Evolutionary conservation across 495 filamentous ascomycete genomes (phyloP).

Genomic region (Aspergillus kassunensis): DNA sequence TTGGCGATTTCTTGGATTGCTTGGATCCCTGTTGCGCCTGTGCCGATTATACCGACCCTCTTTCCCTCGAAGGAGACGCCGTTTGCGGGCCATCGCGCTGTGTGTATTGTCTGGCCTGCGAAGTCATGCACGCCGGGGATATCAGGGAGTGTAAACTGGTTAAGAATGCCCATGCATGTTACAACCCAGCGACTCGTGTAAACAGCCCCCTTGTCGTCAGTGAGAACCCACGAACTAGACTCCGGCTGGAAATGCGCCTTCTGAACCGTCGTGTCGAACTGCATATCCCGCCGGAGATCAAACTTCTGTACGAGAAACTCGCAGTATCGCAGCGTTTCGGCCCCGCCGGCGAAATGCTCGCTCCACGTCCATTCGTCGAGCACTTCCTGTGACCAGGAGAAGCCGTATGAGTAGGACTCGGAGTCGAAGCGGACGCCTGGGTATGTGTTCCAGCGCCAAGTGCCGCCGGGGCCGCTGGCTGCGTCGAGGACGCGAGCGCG

Average conservation of each 20-base stretch:
- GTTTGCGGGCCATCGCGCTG: constrained; percentile 37
- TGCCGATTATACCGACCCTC: constrained; percentile 51
- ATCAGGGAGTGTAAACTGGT: constrained; percentile 25
- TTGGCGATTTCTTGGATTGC: constrained; percentile 29
- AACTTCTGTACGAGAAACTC: constrained; percentile 23
- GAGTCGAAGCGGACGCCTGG: constrained; percentile 26
- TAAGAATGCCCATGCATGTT: constrained; percentile 18
- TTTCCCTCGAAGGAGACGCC: constrained; percentile 44
- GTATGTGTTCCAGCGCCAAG: constrained; percentile 39
- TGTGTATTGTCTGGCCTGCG: constrained; percentile 32
- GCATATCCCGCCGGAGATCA: constrained; percentile 25
- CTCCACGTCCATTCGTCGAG: constrained; percentile 28
- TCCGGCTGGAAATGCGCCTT: constrained; percentile 23
- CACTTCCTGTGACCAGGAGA: constrained; percentile 19
- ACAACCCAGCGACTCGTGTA: constrained; percentile 15
- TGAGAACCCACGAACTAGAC: constrained; percentile 15
- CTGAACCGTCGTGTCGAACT: constrained; percentile 23
- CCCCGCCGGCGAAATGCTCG: constrained; percentile 22
- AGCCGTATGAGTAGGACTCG: constrained; percentile 22
- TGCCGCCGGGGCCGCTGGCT: constrained; percentile 41
- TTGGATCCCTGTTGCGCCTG: constrained; percentile 17
- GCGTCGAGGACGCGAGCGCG: constrained; percentile 43
- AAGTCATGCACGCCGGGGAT: constrained; percentile 22
- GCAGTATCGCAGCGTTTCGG: constrained; percentile 22
- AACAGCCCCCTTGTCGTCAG: constrained; percentile 7